Evolutionary conservation across 768 basidiomycete species (phyloP).

Genomic region (Lentinula edodes): DNA sequence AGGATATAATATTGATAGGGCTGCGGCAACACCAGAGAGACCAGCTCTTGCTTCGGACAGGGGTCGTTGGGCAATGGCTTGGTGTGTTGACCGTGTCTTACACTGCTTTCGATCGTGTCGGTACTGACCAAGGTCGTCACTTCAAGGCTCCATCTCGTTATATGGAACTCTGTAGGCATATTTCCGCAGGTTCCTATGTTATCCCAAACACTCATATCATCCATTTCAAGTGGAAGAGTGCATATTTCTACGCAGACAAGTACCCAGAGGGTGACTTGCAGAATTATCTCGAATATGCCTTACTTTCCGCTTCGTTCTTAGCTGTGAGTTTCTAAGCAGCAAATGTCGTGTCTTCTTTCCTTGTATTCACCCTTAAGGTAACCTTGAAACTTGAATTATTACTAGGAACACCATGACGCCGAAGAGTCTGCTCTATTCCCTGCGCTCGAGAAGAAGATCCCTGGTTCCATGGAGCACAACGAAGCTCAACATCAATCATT

Average conservation of each 20-base stretch:
- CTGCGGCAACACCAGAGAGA: neutral
- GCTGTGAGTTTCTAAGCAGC: neutral
- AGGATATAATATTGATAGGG: neutral
- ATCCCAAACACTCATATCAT: neutral
- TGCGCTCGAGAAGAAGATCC: slow-evolving; percentile 5
- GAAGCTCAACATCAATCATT: slow-evolving; percentile 11
- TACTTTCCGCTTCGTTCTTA: slow-evolving; percentile 2
- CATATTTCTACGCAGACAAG: slow-evolving; percentile 13
- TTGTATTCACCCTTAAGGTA: neutral
- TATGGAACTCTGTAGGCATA: slow-evolving; percentile 10
- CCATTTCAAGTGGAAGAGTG: slow-evolving; percentile 9
- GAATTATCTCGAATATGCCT: slow-evolving; percentile 8
- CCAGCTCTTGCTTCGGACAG: slow-evolving; percentile 7
- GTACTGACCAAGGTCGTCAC: neutral
- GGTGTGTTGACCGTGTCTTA: neutral
- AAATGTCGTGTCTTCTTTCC: neutral
- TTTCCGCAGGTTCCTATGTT: neutral
- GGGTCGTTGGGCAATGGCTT: slow-evolving; percentile 11
- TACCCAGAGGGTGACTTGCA: slow-evolving; percentile 8
- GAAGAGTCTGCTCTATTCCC: slow-evolving; percentile 9
- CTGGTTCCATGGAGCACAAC: slow-evolving; percentile 9
- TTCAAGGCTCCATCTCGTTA: slow-evolving; percentile 9
- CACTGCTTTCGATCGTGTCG: neutral
- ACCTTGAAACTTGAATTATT: neutral
- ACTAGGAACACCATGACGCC: slow-evolving; percentile 9